Evolutionary conservation across 306 rosid genomes (phyloP), one percentile per base, ranked within the genome.

Genomic region (Quercus suber): DNA sequence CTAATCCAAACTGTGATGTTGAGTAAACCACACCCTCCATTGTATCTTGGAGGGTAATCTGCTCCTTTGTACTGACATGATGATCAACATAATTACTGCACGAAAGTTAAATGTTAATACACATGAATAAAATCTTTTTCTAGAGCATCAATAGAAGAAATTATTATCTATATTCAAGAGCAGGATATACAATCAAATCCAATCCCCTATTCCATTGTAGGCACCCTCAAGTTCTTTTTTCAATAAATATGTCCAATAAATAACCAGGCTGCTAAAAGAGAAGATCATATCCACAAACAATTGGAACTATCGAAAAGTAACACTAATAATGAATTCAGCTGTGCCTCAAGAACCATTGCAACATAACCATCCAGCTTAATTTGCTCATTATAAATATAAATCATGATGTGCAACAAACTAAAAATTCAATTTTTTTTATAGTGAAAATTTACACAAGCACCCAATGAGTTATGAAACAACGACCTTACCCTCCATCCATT

Each of bases 1-100:
- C 99, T 86, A 96, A 90, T 80, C 99, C 99, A 73, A 96, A 96
- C 89, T 96, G 99, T 37, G 99, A 91, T 74, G 94, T 89, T 75
- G 93, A 83, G 85, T 89, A 96, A 84, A 86, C 92, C 85, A 92
- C 96, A 83, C 97, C 97, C n/a, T 92, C 99, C 94, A 93, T 87
- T 43, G 88, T 86, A 85, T 96, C 99, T 87, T 96, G 99, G 73
- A 96, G 93, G 35, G 99, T 96, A 83, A 96, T 96, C 87, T 96
- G 99, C 77, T 96, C 99, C 88, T 92, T 86, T 27, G 93, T 64
- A 86, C 99, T 93, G 77, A 96, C 91, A 72, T 96, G 99, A 83
- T 92, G 99, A 80, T 96, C 99, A 63, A 89, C 92, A 88, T 89
- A 96, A 85, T 93, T 91, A 68, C 99, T 96, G 97, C 94, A 89